Percentiles rank a stretch among this genome's conserved stretches.
These are phyloP conservation scores for Adansonia digitata DNA, from an alignment of 345 rosid genomes.

Conservation along the genomic window DNA sequence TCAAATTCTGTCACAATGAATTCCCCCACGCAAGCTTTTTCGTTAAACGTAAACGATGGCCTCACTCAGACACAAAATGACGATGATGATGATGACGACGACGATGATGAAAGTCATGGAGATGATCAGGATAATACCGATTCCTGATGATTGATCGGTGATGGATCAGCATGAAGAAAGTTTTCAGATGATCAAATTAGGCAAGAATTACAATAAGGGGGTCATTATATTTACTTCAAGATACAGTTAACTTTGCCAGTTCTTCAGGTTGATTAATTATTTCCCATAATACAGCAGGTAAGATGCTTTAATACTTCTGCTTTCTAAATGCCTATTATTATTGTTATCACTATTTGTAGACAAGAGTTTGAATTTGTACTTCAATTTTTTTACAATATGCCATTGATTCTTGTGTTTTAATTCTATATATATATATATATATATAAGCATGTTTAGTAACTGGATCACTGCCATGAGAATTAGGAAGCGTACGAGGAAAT, in stretches of 20 bases:
- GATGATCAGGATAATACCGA: slow-evolving; percentile 3
- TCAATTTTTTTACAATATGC: neutral
- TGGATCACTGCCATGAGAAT: neutral
- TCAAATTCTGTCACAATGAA: slow-evolving; percentile 25
- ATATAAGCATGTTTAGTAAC: neutral
- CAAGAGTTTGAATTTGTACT: neutral
- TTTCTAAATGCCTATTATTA: neutral
- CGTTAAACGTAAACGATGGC: slow-evolving; percentile 4
- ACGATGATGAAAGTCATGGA: neutral
- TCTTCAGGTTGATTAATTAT: slow-evolving; percentile 3
- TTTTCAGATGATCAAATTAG: neutral
- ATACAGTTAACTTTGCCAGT: too few species aligned
- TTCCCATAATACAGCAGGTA: neutral
- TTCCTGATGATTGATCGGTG: neutral
- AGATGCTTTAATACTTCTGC: slow-evolving; percentile 3
- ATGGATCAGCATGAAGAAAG: neutral
- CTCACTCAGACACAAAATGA: neutral
- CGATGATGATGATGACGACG: too few species aligned
- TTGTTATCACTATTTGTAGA: neutral
- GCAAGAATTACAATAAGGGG: slow-evolving; percentile 1
- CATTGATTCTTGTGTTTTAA: neutral
- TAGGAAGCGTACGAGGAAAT: neutral
- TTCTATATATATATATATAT: neutral
- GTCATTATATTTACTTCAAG: neutral
- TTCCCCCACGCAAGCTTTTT: neutral